A percentile compares a stretch with the other conserved stretches of the same genome.
Evolutionary conservation across 306 rosid species (phyloP).

Genomic region (Mimosa pudica): DNA sequence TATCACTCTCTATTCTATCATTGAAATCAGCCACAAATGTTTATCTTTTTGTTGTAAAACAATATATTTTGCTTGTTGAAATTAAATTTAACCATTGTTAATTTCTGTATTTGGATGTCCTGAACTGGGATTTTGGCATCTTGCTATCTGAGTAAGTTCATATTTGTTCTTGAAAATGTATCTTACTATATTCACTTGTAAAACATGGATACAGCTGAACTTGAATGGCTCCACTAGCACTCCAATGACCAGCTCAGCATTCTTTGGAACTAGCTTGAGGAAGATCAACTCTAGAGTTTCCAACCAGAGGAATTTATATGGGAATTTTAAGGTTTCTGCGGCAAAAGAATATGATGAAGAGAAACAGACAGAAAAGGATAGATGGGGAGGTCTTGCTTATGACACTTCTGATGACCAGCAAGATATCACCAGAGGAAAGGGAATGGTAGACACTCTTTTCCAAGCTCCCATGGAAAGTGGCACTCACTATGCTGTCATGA

Average conservation of each 20-base stretch:
- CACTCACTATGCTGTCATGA: conserved; percentile 79
- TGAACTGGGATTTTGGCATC: neutral
- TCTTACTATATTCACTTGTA: conserved; percentile 8
- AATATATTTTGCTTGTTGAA: neutral
- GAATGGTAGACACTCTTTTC: conserved; percentile 75
- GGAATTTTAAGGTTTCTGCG: conserved; percentile 51
- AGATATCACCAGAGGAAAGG: conserved; percentile 86
- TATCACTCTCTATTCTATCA: too few species aligned
- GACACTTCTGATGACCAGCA: conserved; percentile 91
- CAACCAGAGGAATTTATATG: conserved; percentile 32
- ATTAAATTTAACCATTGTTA: neutral
- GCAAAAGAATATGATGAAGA: conserved; percentile 50
- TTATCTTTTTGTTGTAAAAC: neutral
- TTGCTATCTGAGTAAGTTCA: neutral
- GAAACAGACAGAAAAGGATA: conserved; percentile 69
- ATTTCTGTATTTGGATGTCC: neutral
- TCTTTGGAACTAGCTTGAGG: conserved; percentile 54
- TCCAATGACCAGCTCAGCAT: conserved; percentile 47
- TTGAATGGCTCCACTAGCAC: conserved; percentile 41
- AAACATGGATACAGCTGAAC: conserved; percentile 49
- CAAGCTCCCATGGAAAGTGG: conserved; percentile 76
- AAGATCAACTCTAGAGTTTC: conserved; percentile 36
- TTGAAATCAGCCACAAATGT: too few species aligned
- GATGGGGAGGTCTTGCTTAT: conserved; percentile 77
- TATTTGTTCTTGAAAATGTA: conserved; percentile 12